Base-by-base conservation (phyloP, 2,329 filamentous ascomycete genomes). In the Aspergillus spinulosporus region DNA sequence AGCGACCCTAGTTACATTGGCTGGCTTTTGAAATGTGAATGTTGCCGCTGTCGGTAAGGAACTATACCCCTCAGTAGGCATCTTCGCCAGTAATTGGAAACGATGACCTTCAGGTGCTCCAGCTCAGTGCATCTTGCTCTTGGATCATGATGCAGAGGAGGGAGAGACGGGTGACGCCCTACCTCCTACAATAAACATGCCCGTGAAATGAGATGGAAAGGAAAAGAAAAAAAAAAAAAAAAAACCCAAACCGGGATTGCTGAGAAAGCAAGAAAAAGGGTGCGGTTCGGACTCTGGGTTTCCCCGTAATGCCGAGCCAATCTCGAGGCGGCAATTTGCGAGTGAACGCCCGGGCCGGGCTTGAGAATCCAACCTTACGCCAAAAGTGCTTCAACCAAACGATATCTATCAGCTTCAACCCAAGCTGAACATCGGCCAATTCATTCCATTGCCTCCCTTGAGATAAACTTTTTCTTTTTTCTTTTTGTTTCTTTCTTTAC, bases 41-140 rank as follows among this genome's bases (percentile, higher is more conserved):
- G 83, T 86, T 77, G 83, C 82, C 74, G 74, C 80, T 83, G 82
- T 86, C 78, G 82, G 83, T 86, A 86, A 86, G 83, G 84, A 85
- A 84, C 82, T 73, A 73, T 74, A 76, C 78, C 77, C 71, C 21
- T 85, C 80, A 84, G 83, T 64, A 78, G 77, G 67, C 60, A 56
- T 72, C 58, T 58, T 50, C 55, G 54, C 45, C 43, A 56, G 59
- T 62, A 61, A 21, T 28, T 49, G 56, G 63, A 50, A 44, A 42
- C 28, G 54, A 60, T 34, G 54, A 63, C 74, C 80, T 78, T 85
- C 80, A 76, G 80, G 74, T 75, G 82, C 82, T 86, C 84, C 84
- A 87, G 83, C 84, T 86, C 82, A 82, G 79, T 74, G 82, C 82
- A 73, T 74, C 75, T 47, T 82, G 74, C 71, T 86, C 82, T 87